Evolutionary conservation across 2,329 filamentous ascomycete species (phyloP), one percentile per base, ranked within the genome.

Genomic region (Diaporthe ampelina): DNA sequence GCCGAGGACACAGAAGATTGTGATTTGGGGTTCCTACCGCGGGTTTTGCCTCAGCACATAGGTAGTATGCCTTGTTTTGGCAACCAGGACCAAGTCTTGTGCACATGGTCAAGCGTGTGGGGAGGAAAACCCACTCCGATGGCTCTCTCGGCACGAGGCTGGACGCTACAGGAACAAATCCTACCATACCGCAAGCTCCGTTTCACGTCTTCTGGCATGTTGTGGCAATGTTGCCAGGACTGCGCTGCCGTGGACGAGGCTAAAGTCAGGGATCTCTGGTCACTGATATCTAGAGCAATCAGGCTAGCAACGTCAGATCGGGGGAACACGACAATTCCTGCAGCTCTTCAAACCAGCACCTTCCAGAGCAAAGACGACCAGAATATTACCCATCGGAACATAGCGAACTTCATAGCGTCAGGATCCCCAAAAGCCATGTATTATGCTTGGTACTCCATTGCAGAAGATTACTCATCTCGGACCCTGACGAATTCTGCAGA

Each of bases 111-210:
- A 57, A 10, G 6, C 54, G 8, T 35, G 9, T 57, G 54, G 54
- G 54, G 29, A 10, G 17, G 2, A 10, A 57, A n/a, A 6, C 10
- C 17, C 29, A 21, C 17, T 5, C 4, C 32, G 17, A 57, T 57
- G 29, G 54, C 54, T 21, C 54, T 57, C 54, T 57, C 54, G 21
- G 8, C 29, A 57, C 54, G 54, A 26, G 54, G 54, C 29, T 57
- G 54, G 54, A 57, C 54, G 17, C 29, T 57, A 57, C 29, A 57
- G 54, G 54, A 35, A 57, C 54, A 17, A 35, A 57, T n/a, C 17
- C 54, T 32, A 24, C 26, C 54, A 8, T 57, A 17, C 26, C 29
- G 54, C 17, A 57, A 26, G 17, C 29, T 57, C 7, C 29, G 26
- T 17, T 35, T 57, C 29, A 57, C 54, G 9, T 57, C 54, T 11